These are phyloP conservation scores for Chloranthus sessilifolius DNA, from an alignment of 164 flowering plant species.

Conservation along the genomic window DNA sequence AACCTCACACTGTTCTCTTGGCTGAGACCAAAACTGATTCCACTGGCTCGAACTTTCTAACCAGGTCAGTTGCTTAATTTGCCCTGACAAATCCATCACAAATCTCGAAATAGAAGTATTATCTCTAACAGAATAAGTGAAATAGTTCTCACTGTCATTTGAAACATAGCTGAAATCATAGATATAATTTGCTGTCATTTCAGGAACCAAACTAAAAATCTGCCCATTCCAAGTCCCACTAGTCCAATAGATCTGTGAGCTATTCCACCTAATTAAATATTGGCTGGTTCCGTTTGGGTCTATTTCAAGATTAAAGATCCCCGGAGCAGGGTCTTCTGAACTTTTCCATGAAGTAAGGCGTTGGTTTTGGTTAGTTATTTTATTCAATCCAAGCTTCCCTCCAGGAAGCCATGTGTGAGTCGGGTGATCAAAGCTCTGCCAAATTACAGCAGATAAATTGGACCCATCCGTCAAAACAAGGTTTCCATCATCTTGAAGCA, in stretches of 20 bases:
- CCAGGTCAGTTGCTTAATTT: slow-evolving; percentile 15
- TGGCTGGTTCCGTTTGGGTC: slow-evolving; percentile 3
- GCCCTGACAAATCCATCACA: slow-evolving; percentile 16
- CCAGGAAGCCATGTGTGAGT: slow-evolving; percentile 9
- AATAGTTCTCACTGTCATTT: slow-evolving; percentile 12
- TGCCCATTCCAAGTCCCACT: slow-evolving; percentile 14
- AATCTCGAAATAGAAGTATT: slow-evolving; percentile 3
- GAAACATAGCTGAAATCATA: slow-evolving; percentile 9
- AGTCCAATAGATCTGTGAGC: background rate
- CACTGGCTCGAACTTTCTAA: background rate
- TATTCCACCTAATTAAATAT: slow-evolving; percentile 5
- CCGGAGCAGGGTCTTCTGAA: slow-evolving; percentile 12
- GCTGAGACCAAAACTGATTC: slow-evolving; percentile 22
- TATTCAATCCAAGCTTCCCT: slow-evolving; percentile 7
- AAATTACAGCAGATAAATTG: background rate
- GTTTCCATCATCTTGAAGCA: slow-evolving; percentile 27
- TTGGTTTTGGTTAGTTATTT: background rate
- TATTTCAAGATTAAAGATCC: slow-evolving; percentile 8
- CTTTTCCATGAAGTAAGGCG: slow-evolving; percentile 11
- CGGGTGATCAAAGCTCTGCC: slow-evolving; percentile 17
- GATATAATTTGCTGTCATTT: slow-evolving; percentile 13
- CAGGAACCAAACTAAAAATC: slow-evolving; percentile 13
- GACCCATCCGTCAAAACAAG: slow-evolving; percentile 18
- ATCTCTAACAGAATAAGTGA: slow-evolving; percentile 7
- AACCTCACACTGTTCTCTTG: slow-evolving; percentile 10